Percentiles rank a stretch among this genome's conserved stretches.
Conservation (phyloP, 257 asterid genomes). For the Ajuga chamaepitys region DNA sequence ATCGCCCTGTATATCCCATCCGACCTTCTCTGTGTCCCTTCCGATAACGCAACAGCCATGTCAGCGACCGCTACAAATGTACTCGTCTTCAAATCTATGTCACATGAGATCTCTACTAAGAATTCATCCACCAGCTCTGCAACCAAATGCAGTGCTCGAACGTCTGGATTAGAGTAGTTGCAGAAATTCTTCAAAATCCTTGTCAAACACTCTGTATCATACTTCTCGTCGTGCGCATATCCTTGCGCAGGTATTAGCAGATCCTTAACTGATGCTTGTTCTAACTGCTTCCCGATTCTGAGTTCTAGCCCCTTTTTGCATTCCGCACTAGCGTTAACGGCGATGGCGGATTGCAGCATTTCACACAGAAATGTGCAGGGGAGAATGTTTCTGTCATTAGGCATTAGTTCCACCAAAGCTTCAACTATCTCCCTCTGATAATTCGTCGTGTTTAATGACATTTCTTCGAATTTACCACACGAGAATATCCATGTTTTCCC, state of each 20-base stretch:
- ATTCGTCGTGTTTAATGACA: conserved; percentile 22
- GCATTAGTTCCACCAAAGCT: conserved; percentile 43
- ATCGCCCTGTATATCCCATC: conserved; percentile 74
- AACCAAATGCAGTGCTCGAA: conserved; percentile 26
- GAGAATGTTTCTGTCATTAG: conserved; percentile 24
- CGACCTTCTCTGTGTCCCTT: conserved; percentile 20
- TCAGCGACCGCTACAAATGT: conserved; percentile 24
- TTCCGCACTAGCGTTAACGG: conserved; percentile 33
- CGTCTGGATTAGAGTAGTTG: conserved; percentile 26
- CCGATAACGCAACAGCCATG: conserved; percentile 39
- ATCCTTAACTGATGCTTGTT: conserved; percentile 39
- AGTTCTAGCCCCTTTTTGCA: conserved; percentile 51
- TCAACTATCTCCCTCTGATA: conserved; percentile 49
- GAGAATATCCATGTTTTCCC: conserved; percentile 49
- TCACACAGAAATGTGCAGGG: conserved; percentile 45
- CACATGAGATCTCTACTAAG: conserved; percentile 56
- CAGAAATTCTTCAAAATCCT: conserved; percentile 66
- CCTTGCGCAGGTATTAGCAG: conserved; percentile 58
- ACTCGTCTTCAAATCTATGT: conserved; percentile 38
- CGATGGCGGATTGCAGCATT: conserved; percentile 46
- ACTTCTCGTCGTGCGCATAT: conserved; percentile 44
- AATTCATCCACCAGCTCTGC: conserved; percentile 57
- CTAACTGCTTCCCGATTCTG: conserved; percentile 65
- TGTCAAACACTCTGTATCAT: conserved; percentile 50
- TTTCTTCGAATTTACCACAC: conserved; percentile 18